A percentile compares a stretch with the other conserved stretches of the same genome.
phyloP scores from a whole-genome alignment of 2,329 filamentous ascomycete genomes.

The Lasiodiplodia sp. region DNA sequence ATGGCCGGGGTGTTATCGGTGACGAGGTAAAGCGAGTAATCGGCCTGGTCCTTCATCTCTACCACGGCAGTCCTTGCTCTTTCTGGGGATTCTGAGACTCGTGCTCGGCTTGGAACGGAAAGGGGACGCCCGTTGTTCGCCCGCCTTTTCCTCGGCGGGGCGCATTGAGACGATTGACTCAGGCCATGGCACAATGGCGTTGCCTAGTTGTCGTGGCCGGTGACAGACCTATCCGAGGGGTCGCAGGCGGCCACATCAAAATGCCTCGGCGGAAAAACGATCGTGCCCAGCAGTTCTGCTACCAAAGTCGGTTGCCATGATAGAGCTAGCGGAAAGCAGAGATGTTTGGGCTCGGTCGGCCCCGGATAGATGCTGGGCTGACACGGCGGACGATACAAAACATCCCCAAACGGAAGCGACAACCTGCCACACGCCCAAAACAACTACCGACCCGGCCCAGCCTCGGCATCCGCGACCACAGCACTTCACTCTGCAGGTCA shows the following conservation, averaged over 20 bases:
- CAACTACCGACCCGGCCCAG: not conserved
- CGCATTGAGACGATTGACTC: constrained; percentile 11
- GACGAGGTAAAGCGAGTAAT: constrained; percentile 89
- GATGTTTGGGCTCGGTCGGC: not conserved
- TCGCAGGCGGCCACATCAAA: not conserved
- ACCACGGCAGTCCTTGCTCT: constrained; percentile 16
- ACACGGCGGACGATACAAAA: not conserved
- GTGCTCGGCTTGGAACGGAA: not conserved
- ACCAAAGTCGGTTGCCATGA: not conserved
- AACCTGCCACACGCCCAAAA: not conserved
- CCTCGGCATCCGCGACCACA: not conserved
- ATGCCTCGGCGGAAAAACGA: not conserved
- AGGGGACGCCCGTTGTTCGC: not conserved
- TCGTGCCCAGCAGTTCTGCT: not conserved
- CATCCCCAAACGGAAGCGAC: too few relatives aligned
- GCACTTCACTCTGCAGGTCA: not conserved
- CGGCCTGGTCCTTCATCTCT: constrained; percentile 49
- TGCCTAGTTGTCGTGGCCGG: not conserved
- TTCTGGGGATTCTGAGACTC: constrained; percentile 2
- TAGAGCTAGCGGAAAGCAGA: not conserved
- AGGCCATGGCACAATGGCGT: not conserved
- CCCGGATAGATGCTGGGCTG: not conserved
- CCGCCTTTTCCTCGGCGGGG: constrained; percentile 20
- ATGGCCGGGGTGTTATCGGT: constrained; percentile 91
- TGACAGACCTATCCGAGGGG: not conserved